These are phyloP conservation scores for Ramularia collo-cygni DNA, from an alignment of 2,329 filamentous ascomycete genomes.

Conservation along the genomic window DNA sequence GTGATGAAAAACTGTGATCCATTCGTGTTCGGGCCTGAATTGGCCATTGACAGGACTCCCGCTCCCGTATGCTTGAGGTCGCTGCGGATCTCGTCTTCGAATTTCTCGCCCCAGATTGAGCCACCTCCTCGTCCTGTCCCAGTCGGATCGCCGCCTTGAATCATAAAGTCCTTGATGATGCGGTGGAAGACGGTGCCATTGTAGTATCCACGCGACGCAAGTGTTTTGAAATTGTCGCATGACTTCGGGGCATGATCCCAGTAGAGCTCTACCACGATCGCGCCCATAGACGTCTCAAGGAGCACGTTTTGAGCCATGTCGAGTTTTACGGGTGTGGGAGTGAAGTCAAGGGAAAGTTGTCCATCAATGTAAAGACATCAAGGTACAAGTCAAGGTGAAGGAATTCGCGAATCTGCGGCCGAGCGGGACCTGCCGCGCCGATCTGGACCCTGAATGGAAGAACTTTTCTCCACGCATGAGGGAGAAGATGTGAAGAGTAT, in stretches of 20 bases:
- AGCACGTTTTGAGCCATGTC: conserved; percentile 70
- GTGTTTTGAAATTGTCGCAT: conserved; percentile 63
- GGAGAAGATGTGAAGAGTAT: too few species aligned
- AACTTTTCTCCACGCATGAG: too few species aligned
- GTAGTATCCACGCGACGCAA: conserved; percentile 81
- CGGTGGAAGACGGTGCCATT: conserved; percentile 80
- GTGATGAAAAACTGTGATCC: conserved; percentile 96
- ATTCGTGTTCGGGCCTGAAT: conserved; percentile 86
- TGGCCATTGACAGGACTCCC: conserved; percentile 85
- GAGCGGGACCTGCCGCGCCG: too few species aligned
- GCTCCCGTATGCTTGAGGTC: conserved; percentile 85
- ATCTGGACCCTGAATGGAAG: too few species aligned
- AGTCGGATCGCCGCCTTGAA: conserved; percentile 79
- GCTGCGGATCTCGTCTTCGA: conserved; percentile 80
- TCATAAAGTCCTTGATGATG: conserved; percentile 93
- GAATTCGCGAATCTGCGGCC: too few species aligned
- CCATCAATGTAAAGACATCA: too few species aligned
- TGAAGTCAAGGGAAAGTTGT: background rate
- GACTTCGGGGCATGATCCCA: conserved; percentile 69
- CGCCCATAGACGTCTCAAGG: conserved; percentile 82
- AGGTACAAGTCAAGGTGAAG: too few species aligned
- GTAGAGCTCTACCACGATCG: conserved; percentile 85
- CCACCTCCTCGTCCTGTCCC: conserved; percentile 84
- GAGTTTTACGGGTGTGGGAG: background rate
- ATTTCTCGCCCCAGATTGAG: conserved; percentile 88